Percentiles rank a stretch among this genome's conserved stretches.
Conservation (phyloP, 805 yeast species). For the Wickerhamiella siamensis region DNA sequence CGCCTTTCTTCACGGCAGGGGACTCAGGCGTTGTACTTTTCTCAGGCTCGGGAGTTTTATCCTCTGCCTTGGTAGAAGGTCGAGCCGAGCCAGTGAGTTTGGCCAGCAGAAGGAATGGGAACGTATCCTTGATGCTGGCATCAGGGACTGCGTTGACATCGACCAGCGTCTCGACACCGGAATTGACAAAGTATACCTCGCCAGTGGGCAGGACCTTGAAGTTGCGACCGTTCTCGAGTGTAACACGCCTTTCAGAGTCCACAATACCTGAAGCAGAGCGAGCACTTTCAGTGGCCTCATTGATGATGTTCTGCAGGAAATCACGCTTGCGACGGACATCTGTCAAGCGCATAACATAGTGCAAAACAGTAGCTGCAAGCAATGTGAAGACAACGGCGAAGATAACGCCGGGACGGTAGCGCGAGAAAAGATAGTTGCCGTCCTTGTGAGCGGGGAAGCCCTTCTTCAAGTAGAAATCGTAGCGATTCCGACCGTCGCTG, state of each 20-base stretch:
- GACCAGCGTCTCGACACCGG: conserved; percentile 22
- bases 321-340: conserved; percentile 43
- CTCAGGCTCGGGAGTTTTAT: conserved; percentile 1
- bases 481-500: conserved; percentile 46
- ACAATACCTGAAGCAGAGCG: conserved; percentile 18
- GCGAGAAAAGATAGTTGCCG: conserved; percentile 43
- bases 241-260: conserved; percentile 19
- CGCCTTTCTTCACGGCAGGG: conserved; percentile 13
- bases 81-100: conserved; percentile 2
- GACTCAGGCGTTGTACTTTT: conserved; percentile 13
- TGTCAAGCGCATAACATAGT: conserved; percentile 40
- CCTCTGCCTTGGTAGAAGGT: background rate
- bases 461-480: conserved; percentile 66
- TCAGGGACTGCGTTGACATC: conserved; percentile 18
- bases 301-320: conserved; percentile 30
- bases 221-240: conserved; percentile 19
- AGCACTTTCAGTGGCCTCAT: conserved; percentile 23
- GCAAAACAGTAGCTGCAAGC: conserved; percentile 39
- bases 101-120: conserved; percentile 15
- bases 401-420: conserved; percentile 53
- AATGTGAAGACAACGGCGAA: conserved; percentile 39
- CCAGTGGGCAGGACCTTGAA: conserved; percentile 26
- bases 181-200: conserved; percentile 20
- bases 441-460: conserved; percentile 83
- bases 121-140: conserved; percentile 25